Base-by-base conservation (phyloP, 257 asterid species). In the Fraxinus pennsylvanica region DNA sequence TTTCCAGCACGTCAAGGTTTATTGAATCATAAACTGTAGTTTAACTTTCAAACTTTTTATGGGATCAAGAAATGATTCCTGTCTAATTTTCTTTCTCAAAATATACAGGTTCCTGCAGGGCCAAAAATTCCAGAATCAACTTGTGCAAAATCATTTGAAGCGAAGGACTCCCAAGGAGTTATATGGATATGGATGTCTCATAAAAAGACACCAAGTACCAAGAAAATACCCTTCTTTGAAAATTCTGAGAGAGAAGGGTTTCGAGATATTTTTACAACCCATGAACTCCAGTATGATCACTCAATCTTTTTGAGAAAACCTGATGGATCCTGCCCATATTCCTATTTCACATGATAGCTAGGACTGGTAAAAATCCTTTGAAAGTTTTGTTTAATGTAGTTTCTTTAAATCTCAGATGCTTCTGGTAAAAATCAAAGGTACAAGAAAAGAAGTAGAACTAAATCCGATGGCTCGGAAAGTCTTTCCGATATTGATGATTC, bases 281-380 rank as follows among this genome's bases (percentile, higher is more conserved):
- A 94, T 0, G 98, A 92, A 82, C 97, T 92, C 79, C 97, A 97
- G 0, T 94, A 94, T 43, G 98, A 92, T 80, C 98, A 94, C 63
- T 94, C 98, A 41, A 94, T 94, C 83, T 97, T 94, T 78, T 81
- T 94, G 30, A 6, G 97, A 94, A 74, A 94, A 92, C 84, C 98
- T 94, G 76, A 94, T 94, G 98, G 98, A 94, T 71, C 98, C 98
- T 0, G 97, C 98, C 43, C 98, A 94, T 32, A 90, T 92, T 35
- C 98, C 97, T 27, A 94, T 94, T 47, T 94, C 98, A 5, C 98
- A 94, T 9, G 97, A 94, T 29, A 29, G 30, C 36, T 33, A 33
- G 36, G 36, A 33, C 36, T 33, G 6, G 6, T 33, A 33, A 25
- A 25, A 25, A 25, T 25, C 27, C 27, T 25, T 25, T 25, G 27